A percentile compares a stretch with the other conserved stretches of the same genome.
Evolutionary conservation across 2,329 filamentous ascomycete species (phyloP).

Genomic region (Sporothrix euskadiensis): DNA sequence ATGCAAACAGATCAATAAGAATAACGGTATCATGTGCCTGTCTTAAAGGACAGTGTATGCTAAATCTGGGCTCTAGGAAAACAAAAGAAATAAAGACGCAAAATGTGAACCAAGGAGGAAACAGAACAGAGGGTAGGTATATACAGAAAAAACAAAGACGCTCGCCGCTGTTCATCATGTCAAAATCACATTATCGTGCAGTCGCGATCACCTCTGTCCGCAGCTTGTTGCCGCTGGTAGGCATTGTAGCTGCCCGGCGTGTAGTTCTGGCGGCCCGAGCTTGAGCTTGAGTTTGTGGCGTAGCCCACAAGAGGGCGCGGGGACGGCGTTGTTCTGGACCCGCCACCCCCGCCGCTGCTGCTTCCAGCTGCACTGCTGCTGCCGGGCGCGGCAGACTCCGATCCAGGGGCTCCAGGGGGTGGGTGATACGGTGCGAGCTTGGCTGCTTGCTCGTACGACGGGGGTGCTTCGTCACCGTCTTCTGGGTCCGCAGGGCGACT

Average conservation of each 20-base stretch:
- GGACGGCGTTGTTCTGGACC: not conserved
- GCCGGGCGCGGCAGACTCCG: conserved; percentile 16
- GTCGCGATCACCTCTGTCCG: not conserved
- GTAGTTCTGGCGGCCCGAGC: not conserved
- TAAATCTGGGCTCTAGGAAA: not conserved
- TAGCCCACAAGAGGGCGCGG: not conserved
- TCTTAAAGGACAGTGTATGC: not conserved
- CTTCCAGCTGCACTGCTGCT: not conserved
- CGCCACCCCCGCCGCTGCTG: not conserved
- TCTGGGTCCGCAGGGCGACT: conserved; percentile 43
- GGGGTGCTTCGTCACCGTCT: conserved; percentile 51
- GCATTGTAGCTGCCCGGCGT: conserved; percentile 12
- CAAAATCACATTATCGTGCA: conserved; percentile 23
- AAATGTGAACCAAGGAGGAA: not conserved
- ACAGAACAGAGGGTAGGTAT: not conserved
- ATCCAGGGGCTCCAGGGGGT: conserved; percentile 45
- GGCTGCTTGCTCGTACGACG: conserved; percentile 59
- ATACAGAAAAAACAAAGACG: not conserved
- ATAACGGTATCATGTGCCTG: not conserved
- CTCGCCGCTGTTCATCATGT: not conserved
- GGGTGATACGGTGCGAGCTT: conserved; percentile 54
- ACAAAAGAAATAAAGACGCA: not conserved
- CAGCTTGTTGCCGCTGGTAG: conserved; percentile 2
- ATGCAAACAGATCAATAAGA: not conserved
- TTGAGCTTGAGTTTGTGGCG: not conserved